Evolutionary conservation across 2,329 filamentous ascomycete genomes (phyloP).

Genomic region (Metarhizium rileyi): DNA sequence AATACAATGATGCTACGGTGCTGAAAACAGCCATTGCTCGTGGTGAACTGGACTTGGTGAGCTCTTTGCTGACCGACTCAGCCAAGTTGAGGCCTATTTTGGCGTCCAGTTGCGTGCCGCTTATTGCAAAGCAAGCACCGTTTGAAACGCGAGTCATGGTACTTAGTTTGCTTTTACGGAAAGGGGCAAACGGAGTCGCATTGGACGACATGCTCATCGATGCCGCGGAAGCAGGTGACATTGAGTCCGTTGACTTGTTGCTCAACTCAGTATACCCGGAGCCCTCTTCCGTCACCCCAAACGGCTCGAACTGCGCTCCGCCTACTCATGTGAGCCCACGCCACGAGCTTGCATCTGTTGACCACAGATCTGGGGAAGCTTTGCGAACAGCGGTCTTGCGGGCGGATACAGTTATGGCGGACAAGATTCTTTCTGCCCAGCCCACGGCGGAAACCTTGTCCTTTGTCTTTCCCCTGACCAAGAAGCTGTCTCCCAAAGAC

Average conservation of each 20-base stretch:
- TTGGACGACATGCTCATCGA: slow-evolving; percentile 42
- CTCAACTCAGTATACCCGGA: slow-evolving; percentile 38
- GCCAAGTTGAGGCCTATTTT: slow-evolving; percentile 31
- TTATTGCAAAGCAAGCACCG: slow-evolving; percentile 37
- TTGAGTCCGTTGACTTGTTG: slow-evolving; percentile 37
- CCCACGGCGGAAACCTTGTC: slow-evolving; percentile 38
- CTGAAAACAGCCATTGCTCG: slow-evolving; percentile 37
- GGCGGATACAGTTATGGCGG: slow-evolving; percentile 33
- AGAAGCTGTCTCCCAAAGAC: slow-evolving; percentile 29
- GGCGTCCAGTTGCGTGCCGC: slow-evolving; percentile 40
- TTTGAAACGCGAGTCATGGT: slow-evolving; percentile 35
- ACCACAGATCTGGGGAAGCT: slow-evolving; percentile 41
- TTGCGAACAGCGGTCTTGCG: slow-evolving; percentile 38
- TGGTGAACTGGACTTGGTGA: slow-evolving; percentile 36
- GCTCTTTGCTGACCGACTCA: slow-evolving; percentile 35
- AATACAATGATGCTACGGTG: slow-evolving; percentile 40
- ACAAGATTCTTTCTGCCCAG: slow-evolving; percentile 34
- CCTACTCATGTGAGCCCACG: slow-evolving; percentile 13
- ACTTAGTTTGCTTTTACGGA: slow-evolving; percentile 36
- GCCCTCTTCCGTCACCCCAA: slow-evolving; percentile 7
- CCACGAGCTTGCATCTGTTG: slow-evolving; percentile 42
- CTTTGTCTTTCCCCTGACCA: slow-evolving; percentile 38
- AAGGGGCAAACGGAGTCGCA: slow-evolving; percentile 37
- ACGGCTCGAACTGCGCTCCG: slow-evolving; percentile 5
- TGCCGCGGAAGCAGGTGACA: slow-evolving; percentile 37